Conservation (phyloP, 352 stramenopile genomes). For the Phytophthora ramorum region DNA sequence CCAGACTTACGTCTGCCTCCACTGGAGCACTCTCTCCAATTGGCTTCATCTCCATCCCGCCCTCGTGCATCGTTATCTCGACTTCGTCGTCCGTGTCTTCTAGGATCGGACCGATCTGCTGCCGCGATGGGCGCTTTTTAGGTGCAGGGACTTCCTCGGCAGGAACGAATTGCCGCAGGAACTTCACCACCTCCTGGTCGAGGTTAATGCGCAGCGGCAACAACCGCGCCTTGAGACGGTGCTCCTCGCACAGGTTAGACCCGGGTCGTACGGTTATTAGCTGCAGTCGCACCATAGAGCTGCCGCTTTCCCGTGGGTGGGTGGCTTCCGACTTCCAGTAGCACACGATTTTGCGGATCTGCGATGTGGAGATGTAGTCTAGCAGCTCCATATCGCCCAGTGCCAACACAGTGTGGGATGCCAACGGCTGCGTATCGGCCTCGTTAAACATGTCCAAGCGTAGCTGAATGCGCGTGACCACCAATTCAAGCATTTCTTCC, state of each 20-base stretch:
- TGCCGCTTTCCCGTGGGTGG: slow-evolving; percentile 86
- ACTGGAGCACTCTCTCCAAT: slow-evolving; percentile 21
- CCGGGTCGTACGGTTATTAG: slow-evolving; percentile 82
- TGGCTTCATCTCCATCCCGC: slow-evolving; percentile 64
- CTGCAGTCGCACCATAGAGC: slow-evolving; percentile 82
- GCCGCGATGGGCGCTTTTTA: slow-evolving; percentile 11
- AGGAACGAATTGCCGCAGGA: slow-evolving; percentile 86
- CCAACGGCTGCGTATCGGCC: slow-evolving; percentile 71
- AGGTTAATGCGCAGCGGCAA: slow-evolving; percentile 86
- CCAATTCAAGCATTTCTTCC: slow-evolving; percentile 90
- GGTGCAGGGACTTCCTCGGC: slow-evolving; percentile 34
- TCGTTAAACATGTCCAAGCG: slow-evolving; percentile 87
- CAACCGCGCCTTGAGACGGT: slow-evolving; percentile 78
- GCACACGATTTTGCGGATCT: slow-evolving; percentile 91
- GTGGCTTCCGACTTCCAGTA: slow-evolving; percentile 90
- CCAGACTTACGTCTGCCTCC: slow-evolving; percentile 56
- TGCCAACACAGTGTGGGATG: slow-evolving; percentile 77
- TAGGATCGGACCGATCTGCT: slow-evolving; percentile 26
- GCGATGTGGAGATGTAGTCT: slow-evolving; percentile 91
- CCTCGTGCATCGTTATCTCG: slow-evolving; percentile 34
- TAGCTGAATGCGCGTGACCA: slow-evolving; percentile 83
- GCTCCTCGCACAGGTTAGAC: slow-evolving; percentile 82
- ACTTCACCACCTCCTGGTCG: slow-evolving; percentile 89
- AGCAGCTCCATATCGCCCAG: slow-evolving; percentile 86
- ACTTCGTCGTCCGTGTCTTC: slow-evolving; percentile 46